Percentiles rank a stretch among this genome's conserved stretches.
Evolutionary conservation across 306 rosid genomes (phyloP).

Genomic region (Casuarina glauca): DNA sequence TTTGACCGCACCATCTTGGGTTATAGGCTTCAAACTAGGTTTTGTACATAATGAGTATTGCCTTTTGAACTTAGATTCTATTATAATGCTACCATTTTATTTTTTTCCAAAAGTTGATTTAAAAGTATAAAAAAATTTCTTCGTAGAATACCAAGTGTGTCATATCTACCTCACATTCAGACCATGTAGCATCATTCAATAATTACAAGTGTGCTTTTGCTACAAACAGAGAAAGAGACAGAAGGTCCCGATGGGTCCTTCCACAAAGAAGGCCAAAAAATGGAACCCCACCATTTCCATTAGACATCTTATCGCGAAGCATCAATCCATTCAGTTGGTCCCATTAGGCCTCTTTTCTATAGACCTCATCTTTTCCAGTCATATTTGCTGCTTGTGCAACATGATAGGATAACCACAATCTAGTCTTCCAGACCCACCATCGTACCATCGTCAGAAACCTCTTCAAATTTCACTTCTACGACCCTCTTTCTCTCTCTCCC

Average conservation of each 20-base stretch:
- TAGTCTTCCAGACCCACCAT: constrained; percentile 17
- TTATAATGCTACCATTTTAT: too few relatives aligned
- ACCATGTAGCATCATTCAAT: constrained; percentile 23
- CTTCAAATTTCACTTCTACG: background rate
- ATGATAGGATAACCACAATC: constrained; percentile 11
- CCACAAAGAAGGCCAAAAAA: constrained; percentile 17
- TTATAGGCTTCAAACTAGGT: too few relatives aligned
- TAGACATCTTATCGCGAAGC: constrained; percentile 19
- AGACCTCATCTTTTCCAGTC: constrained; percentile 25
- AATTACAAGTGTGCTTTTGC: constrained; percentile 31
- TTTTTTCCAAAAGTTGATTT: too few relatives aligned
- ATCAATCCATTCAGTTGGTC: constrained; percentile 4
- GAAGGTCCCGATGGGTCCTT: background rate
- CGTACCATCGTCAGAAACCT: constrained; percentile 17
- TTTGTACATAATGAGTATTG: too few relatives aligned
- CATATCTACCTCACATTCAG: background rate
- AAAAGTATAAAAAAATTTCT: too few relatives aligned
- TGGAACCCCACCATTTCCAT: constrained; percentile 25
- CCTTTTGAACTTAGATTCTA: too few relatives aligned
- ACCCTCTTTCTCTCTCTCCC: background rate
- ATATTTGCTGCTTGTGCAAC: constrained; percentile 13
- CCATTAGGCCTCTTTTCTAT: constrained; percentile 5
- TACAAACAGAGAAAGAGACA: constrained; percentile 1
- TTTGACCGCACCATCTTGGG: too few relatives aligned
- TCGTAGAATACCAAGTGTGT: background rate